Conservation (phyloP, 495 filamentous ascomycete genomes). For the Penicillium turbatum region DNA sequence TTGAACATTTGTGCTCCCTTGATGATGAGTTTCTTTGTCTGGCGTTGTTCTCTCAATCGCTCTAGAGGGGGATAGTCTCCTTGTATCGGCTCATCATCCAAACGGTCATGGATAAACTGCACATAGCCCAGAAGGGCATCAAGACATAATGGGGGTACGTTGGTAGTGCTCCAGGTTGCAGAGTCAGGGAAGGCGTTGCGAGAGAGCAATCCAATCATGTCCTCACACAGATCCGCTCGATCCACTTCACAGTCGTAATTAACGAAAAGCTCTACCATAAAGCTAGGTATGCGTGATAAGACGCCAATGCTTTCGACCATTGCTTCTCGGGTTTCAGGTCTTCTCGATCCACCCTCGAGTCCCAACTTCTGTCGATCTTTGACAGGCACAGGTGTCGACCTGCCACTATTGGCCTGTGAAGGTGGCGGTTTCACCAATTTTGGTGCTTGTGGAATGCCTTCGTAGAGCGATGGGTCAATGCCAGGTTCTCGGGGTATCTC, state of each 20-base stretch:
- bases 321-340: slow-evolving; percentile 90
- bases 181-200: slow-evolving; percentile 96
- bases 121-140: slow-evolving; percentile 88
- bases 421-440: slow-evolving; percentile 79
- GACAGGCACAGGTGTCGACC: slow-evolving; percentile 88
- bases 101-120: slow-evolving; percentile 81
- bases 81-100: slow-evolving; percentile 62
- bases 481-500: slow-evolving; percentile 87
- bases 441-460: slow-evolving; percentile 87
- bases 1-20: slow-evolving; percentile 91
- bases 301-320: slow-evolving; percentile 98
- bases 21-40: slow-evolving; percentile 81
- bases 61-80: slow-evolving; percentile 66
- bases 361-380: slow-evolving; percentile 92
- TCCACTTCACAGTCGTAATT: slow-evolving; percentile 98
- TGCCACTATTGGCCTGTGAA: slow-evolving; percentile 72
- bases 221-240: slow-evolving; percentile 87
- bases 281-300: slow-evolving; percentile 84
- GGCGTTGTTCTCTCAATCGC: slow-evolving; percentile 61
- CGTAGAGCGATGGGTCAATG: slow-evolving; percentile 88
- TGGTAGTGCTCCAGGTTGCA: slow-evolving; percentile 98
- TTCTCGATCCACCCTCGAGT: slow-evolving; percentile 85
- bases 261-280: slow-evolving; percentile 91
- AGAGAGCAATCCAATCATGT: slow-evolving; percentile 88
- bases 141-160: slow-evolving; percentile 90